Conservation (phyloP, 1,284 basidiomycete species). For the Coniferiporia sulphurascens region DNA sequence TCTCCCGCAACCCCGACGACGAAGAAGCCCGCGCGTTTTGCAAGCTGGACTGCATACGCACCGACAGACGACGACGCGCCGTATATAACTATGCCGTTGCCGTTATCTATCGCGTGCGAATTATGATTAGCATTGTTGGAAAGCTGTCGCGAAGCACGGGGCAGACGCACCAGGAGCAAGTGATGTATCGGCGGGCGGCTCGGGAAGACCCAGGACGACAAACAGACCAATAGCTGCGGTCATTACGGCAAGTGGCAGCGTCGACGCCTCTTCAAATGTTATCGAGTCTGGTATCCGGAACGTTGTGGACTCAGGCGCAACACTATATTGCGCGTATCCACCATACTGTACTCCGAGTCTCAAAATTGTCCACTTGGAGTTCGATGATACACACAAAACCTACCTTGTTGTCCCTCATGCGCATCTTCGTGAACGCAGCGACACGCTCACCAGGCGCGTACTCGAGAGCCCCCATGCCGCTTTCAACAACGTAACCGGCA, state of each 20-base stretch:
- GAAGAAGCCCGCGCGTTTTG: slow-evolving; percentile 23
- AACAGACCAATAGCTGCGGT: slow-evolving; percentile 32
- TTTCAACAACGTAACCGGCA: slow-evolving; percentile 13
- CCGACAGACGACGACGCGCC: slow-evolving; percentile 32
- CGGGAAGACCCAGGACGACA: slow-evolving; percentile 23
- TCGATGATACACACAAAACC: background rate
- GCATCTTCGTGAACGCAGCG: slow-evolving; percentile 25
- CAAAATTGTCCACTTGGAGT: no score
- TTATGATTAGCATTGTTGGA: no score
- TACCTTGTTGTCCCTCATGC: slow-evolving; percentile 6
- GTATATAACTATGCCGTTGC: slow-evolving; percentile 26
- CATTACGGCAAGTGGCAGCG: slow-evolving; percentile 29
- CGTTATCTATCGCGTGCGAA: background rate
- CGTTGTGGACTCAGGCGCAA: slow-evolving; percentile 11
- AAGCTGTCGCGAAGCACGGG: background rate
- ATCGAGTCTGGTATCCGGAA: slow-evolving; percentile 2
- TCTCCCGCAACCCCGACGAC: slow-evolving; percentile 29
- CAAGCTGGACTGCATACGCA: slow-evolving; percentile 30
- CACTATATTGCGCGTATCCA: slow-evolving; percentile 14
- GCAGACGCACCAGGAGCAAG: background rate
- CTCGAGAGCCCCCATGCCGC: slow-evolving; percentile 15
- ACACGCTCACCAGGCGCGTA: slow-evolving; percentile 18
- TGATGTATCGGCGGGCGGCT: slow-evolving; percentile 8
- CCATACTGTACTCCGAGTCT: slow-evolving; percentile 8
- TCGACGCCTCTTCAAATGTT: slow-evolving; percentile 30